Percentiles rank a stretch among this genome's conserved stretches.
phyloP scores from a whole-genome alignment of 352 stramenopile genomes.

The Achlya hypogyna region DNA sequence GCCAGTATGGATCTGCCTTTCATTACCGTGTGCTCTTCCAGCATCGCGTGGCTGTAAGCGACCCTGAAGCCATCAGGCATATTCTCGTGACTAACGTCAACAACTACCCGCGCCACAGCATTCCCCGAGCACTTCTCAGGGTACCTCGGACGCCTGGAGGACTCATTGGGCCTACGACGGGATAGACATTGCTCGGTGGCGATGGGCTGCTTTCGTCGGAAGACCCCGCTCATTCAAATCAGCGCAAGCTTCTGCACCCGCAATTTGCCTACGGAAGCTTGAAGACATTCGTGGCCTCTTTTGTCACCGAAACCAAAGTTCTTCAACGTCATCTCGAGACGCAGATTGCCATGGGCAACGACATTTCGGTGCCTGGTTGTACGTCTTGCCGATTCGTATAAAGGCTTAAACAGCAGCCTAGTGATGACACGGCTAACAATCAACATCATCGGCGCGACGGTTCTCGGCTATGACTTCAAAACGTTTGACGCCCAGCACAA shows the following conservation, averaged over 20 bases:
- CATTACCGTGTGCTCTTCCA: slow-evolving; percentile 5
- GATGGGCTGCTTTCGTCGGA: slow-evolving; percentile 8
- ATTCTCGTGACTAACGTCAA: not conserved
- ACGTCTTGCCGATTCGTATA: not conserved
- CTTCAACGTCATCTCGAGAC: not conserved
- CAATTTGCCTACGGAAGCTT: not conserved
- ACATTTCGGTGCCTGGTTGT: not conserved
- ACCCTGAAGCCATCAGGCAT: slow-evolving; percentile 10
- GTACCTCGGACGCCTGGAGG: not conserved
- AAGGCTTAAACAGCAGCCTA: too few relatives aligned
- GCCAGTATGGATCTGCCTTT: slow-evolving; percentile 11
- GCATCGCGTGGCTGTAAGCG: slow-evolving; percentile 5
- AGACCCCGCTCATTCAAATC: not conserved
- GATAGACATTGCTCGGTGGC: slow-evolving; percentile 5
- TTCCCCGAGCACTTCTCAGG: not conserved
- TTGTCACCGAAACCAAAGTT: not conserved
- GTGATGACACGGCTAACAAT: slow-evolving; percentile 6
- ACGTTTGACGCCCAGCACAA: not conserved
- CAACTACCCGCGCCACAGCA: slow-evolving; percentile 1
- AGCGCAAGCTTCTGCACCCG: slow-evolving; percentile 7
- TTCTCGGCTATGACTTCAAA: slow-evolving; percentile 5
- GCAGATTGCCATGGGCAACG: not conserved
- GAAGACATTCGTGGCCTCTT: slow-evolving; percentile 3
- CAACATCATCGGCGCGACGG: slow-evolving; percentile 7
- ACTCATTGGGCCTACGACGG: not conserved